A percentile compares a stretch with the other conserved stretches of the same genome.
These are phyloP conservation scores for Leucocoprinus sp. DNA, from an alignment of 768 basidiomycete genomes.

Conservation along the genomic window DNA sequence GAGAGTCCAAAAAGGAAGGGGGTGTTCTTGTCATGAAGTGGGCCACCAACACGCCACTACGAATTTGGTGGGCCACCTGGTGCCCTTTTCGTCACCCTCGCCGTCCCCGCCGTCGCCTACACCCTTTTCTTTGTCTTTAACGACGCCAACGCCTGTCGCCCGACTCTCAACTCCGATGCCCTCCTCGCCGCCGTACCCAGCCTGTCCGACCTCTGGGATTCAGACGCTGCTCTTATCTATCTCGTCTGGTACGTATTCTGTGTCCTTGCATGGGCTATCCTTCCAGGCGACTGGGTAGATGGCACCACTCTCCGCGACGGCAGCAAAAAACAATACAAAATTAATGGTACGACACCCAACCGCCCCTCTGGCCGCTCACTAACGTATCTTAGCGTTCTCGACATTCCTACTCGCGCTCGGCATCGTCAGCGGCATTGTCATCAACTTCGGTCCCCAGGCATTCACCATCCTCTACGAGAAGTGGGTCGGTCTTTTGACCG, in stretches of 20 bases:
- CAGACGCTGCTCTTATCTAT: slow-evolving; percentile 68
- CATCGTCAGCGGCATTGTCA: slow-evolving; percentile 57
- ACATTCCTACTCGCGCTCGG: slow-evolving; percentile 82
- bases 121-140: slow-evolving; percentile 73
- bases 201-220: slow-evolving; percentile 69
- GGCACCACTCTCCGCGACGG: slow-evolving; percentile 72
- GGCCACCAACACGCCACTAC: slow-evolving; percentile 61
- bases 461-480: slow-evolving; percentile 91
- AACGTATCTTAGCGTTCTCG: slow-evolving; percentile 60
- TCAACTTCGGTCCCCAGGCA: slow-evolving; percentile 64
- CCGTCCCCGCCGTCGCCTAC: slow-evolving; percentile 66
- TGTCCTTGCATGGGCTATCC: slow-evolving; percentile 68
- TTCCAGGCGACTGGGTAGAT: slow-evolving; percentile 68
- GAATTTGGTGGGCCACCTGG: slow-evolving; percentile 83
- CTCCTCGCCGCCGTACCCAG: slow-evolving; percentile 40
- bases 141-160: slow-evolving; percentile 56
- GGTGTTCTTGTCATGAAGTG: slow-evolving; percentile 35
- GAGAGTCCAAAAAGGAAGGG: slow-evolving; percentile 17
- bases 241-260: slow-evolving; percentile 88
- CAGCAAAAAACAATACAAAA: slow-evolving; percentile 76
- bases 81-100: slow-evolving; percentile 59
- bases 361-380: slow-evolving; percentile 2
- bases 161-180: slow-evolving; percentile 37
- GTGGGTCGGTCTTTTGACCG: slow-evolving; percentile 85
- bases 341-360: slow-evolving; percentile 63